A percentile compares a stretch with the other conserved stretches of the same genome.
Conservation (phyloP, 176 grass and related monocot species). For the Miscanthus lutarioriparius region DNA sequence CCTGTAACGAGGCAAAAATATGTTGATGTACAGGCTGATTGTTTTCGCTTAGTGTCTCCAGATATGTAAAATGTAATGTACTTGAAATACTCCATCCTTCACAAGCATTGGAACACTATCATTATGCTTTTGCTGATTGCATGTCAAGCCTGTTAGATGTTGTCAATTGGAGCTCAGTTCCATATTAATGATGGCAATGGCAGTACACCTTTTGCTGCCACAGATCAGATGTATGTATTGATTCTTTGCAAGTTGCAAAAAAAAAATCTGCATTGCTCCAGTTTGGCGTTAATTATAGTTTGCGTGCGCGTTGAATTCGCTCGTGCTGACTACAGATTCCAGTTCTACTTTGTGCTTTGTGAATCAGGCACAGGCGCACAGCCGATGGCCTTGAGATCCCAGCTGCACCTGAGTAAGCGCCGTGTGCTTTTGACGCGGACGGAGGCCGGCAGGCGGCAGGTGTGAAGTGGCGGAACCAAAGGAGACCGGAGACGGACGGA, state of each 20-base stretch:
- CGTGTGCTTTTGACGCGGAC: too few relatives aligned
- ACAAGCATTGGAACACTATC: background rate
- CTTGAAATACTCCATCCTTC: background rate
- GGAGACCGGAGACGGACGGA: too few relatives aligned
- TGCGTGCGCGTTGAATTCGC: background rate
- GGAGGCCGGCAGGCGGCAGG: too few relatives aligned
- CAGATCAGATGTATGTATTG: background rate
- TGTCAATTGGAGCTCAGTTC: background rate
- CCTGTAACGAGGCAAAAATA: background rate
- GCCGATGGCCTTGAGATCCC: too few relatives aligned
- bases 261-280: background rate
- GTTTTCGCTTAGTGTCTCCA: background rate
- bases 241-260: background rate
- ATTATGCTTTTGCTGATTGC: background rate
- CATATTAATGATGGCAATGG: background rate
- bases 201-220: background rate
- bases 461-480: too few relatives aligned
- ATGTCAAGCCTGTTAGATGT: background rate
- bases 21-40: constrained; percentile 6
- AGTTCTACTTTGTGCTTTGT: too few relatives aligned
- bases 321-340: background rate
- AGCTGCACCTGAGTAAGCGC: too few relatives aligned
- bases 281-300: background rate
- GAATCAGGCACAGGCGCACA: too few relatives aligned
- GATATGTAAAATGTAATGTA: background rate